These are phyloP conservation scores for Boletus rubescentipes DNA, from an alignment of 768 basidiomycete genomes.

Conservation along the genomic window DNA sequence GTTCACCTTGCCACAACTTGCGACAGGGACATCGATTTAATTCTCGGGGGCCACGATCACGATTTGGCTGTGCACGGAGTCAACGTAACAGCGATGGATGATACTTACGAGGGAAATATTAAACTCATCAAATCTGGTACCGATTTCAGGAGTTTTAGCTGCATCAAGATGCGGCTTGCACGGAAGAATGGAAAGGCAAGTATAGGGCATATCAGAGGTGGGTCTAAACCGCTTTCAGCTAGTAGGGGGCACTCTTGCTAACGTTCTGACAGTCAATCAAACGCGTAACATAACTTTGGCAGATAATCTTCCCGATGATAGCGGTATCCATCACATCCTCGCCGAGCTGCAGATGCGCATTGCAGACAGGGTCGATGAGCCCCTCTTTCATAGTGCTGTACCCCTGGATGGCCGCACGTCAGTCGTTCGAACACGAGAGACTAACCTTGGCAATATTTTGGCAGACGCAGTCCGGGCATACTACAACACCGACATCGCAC, in stretches of 20 bases:
- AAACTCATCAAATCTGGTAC: conserved; percentile 7
- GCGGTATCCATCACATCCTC: background rate
- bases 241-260: background rate
- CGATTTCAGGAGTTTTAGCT: conserved; percentile 3
- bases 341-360: background rate
- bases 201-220: background rate
- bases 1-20: background rate
- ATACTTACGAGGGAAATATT: conserved; percentile 5
- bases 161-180: conserved; percentile 3
- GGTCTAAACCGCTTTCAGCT: background rate
- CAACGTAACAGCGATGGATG: background rate
- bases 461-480: conserved; percentile 21
- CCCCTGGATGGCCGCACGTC: conserved; percentile 7
- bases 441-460: conserved; percentile 4
- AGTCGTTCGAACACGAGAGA: background rate
- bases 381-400: conserved; percentile 1
- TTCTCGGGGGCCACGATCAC: conserved; percentile 13
- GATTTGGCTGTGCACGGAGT: conserved; percentile 9
- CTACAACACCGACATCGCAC: conserved; percentile 16
- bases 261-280: conserved; percentile 1
- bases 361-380: background rate
- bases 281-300: conserved; percentile 5
- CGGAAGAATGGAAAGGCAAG: background rate
- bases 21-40: conserved; percentile 1
- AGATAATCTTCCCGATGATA: conserved; percentile 5